Base-by-base conservation (phyloP, 495 filamentous ascomycete species). In the Pseudoneurospora amorphoporcata region DNA sequence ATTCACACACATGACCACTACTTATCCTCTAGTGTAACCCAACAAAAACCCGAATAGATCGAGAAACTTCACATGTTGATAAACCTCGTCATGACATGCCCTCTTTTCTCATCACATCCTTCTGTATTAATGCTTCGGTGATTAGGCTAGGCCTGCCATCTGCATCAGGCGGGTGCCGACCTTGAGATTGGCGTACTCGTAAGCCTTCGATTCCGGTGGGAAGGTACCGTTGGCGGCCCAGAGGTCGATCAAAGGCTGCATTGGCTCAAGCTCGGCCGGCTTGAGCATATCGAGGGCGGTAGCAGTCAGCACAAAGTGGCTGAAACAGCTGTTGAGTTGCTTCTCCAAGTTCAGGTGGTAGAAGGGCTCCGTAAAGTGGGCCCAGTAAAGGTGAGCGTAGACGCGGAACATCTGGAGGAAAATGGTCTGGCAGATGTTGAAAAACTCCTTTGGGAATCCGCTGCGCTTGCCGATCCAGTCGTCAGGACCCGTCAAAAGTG, bases 371-470 rank as follows among this genome's bases (percentile, higher is more conserved):
- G 90, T 77, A 84, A 91, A 95, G 83, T 95, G 92, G 8, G 89
- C 88, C 85, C 92, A 92, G 84, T 95, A 95, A 38, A 95, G 86
- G 82, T 98, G 94, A 41, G 93, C 91, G 76, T 98, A 98, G 80
- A 94, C 93, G 43, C 94, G 93, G 87, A 97, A 95, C 91, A 98
- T 98, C 83, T 98, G 94, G 75, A 94, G 90, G 87, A 94, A 96
- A 76, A 97, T 95, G 73, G 90, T 93, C 81, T 92, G 90, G 83
- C 92, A 92, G 75, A 97, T 93, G 75, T 90, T 87, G 77, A 94
- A 88, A 80, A 96, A 96, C 35, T 90, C 90, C 76, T 90, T 89
- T 16, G 94, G 94, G 81, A 98, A 98, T 23, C 94, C 93, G 74
- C 91, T 93, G 42, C 89, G 87, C 82, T 94, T 95, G 73, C 94